These are phyloP conservation scores for Aspergillus saccharolyticus DNA, from an alignment of 495 filamentous ascomycete genomes.

Conservation along the genomic window DNA sequence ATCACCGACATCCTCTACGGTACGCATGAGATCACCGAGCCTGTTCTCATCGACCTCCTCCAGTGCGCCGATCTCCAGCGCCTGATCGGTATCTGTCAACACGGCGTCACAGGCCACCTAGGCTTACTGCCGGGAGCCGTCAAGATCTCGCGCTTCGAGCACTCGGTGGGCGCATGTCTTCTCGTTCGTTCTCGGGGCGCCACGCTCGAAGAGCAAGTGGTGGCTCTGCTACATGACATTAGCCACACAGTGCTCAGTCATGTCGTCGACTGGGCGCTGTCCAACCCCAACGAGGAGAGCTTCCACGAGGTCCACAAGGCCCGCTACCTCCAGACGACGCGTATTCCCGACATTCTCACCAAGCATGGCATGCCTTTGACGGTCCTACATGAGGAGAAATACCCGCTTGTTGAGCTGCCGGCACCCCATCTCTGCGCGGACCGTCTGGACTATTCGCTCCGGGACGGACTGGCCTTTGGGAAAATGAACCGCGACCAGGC, in stretches of 20 bases:
- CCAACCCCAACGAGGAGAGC: slow-evolving; percentile 36
- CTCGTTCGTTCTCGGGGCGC: slow-evolving; percentile 37
- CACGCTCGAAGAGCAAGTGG: slow-evolving; percentile 35
- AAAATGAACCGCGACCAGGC: slow-evolving; percentile 28
- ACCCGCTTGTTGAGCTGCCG: slow-evolving; percentile 36
- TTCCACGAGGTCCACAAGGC: slow-evolving; percentile 42
- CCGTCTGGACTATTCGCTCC: slow-evolving; percentile 39
- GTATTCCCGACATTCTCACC: slow-evolving; percentile 29
- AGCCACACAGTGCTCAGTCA: slow-evolving; percentile 41
- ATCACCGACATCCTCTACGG: slow-evolving; percentile 37
- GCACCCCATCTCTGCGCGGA: slow-evolving; percentile 41
- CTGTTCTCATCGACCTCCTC: slow-evolving; percentile 35
- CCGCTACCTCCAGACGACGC: slow-evolving; percentile 33
- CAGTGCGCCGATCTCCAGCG: slow-evolving; percentile 29
- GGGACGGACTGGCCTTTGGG: slow-evolving; percentile 32
- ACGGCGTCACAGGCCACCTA: slow-evolving; percentile 35
- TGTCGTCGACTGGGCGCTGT: slow-evolving; percentile 37
- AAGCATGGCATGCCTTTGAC: slow-evolving; percentile 27
- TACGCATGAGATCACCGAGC: slow-evolving; percentile 27
- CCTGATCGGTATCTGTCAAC: slow-evolving; percentile 33
- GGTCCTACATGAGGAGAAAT: slow-evolving; percentile 35
- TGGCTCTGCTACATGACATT: slow-evolving; percentile 42
- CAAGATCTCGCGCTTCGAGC: slow-evolving; percentile 36
- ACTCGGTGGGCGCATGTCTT: slow-evolving; percentile 40
- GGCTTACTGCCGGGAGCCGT: slow-evolving; percentile 25